These are phyloP conservation scores for Aspergillus nidulans DNA, from an alignment of 495 filamentous ascomycete genomes.

Conservation along the genomic window DNA sequence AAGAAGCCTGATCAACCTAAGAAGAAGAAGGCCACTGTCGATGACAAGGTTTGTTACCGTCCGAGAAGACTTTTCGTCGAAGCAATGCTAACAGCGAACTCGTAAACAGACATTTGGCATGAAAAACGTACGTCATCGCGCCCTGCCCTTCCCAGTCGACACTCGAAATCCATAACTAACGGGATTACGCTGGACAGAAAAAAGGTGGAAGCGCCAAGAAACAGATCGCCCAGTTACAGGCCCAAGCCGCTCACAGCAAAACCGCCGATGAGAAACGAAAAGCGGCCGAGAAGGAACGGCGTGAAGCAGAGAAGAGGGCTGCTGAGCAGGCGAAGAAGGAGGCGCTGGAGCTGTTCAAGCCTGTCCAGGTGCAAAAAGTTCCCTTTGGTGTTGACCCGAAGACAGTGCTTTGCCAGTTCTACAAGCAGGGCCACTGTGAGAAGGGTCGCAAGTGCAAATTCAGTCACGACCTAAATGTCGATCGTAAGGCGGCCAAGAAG, in stretches of 20 bases:
- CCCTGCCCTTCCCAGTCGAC: constrained; percentile 9
- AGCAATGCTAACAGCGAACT: constrained; percentile 14
- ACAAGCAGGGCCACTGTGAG: constrained; percentile 94
- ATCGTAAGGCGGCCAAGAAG: constrained; percentile 89
- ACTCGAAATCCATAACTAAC: constrained; percentile 10
- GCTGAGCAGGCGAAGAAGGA: constrained; percentile 76
- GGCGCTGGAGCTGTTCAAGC: constrained; percentile 83
- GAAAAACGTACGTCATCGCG: constrained; percentile 71
- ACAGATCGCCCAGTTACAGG: constrained; percentile 75
- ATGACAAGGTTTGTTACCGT: constrained; percentile 65
- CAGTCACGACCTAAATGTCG: constrained; percentile 81
- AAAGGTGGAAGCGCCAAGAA: constrained; percentile 88
- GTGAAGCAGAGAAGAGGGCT: constrained; percentile 83
- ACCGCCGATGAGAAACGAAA: constrained; percentile 81
- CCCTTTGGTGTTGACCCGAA: constrained; percentile 98
- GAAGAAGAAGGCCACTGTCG: constrained; percentile 71
- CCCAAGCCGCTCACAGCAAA: constrained; percentile 65
- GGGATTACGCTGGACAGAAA: constrained; percentile 53
- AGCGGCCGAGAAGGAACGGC: constrained; percentile 80
- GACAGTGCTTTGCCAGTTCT: constrained; percentile 94
- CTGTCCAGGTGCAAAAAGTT: constrained; percentile 91
- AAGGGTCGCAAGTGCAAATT: constrained; percentile 99
- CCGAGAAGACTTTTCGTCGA: neutral
- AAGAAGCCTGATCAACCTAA: constrained; percentile 68
- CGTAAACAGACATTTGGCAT: constrained; percentile 78